Percentiles rank a stretch among this genome's conserved stretches.
Evolutionary conservation across 2,329 filamentous ascomycete species (phyloP).

Genomic region (Colletotrichum noveboracense): DNA sequence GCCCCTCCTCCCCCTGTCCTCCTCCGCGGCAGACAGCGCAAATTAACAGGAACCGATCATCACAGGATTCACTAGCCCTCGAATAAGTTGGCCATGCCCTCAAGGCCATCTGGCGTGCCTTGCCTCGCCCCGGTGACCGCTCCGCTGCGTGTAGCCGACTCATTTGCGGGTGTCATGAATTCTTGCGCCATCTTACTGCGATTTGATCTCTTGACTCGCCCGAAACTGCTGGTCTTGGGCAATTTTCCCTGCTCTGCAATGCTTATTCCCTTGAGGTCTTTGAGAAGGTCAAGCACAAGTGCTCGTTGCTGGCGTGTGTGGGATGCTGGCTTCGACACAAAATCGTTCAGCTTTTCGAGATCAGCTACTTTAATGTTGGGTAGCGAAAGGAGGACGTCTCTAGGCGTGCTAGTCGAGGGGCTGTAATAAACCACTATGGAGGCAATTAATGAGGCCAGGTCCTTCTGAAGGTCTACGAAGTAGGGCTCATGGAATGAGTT

Average conservation of each 20-base stretch:
- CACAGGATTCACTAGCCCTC: slow-evolving; percentile 31
- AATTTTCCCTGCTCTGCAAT: slow-evolving; percentile 94
- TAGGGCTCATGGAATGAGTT: slow-evolving; percentile 93
- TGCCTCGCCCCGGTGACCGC: slow-evolving; percentile 32
- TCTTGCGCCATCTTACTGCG: slow-evolving; percentile 69
- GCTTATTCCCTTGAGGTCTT: slow-evolving; percentile 86
- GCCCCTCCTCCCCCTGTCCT: neutral
- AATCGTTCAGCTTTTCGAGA: slow-evolving; percentile 68
- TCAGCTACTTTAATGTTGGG: slow-evolving; percentile 76
- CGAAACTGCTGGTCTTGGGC: slow-evolving; percentile 52
- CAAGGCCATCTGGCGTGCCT: slow-evolving; percentile 54
- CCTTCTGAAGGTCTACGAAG: slow-evolving; percentile 95
- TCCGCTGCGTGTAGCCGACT: slow-evolving; percentile 32
- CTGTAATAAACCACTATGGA: slow-evolving; percentile 82
- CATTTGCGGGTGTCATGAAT: slow-evolving; percentile 59
- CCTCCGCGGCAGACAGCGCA: neutral
- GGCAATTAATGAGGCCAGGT: slow-evolving; percentile 87
- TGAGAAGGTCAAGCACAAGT: slow-evolving; percentile 82
- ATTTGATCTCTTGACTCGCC: slow-evolving; percentile 46
- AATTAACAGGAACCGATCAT: neutral
- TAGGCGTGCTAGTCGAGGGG: slow-evolving; percentile 71
- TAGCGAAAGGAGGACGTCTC: slow-evolving; percentile 77
- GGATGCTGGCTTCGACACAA: slow-evolving; percentile 61
- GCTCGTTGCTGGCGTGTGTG: slow-evolving; percentile 80
- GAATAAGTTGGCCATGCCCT: slow-evolving; percentile 61